Base-by-base conservation (phyloP, 352 stramenopile species). In the Pythium vanterpoolii region DNA sequence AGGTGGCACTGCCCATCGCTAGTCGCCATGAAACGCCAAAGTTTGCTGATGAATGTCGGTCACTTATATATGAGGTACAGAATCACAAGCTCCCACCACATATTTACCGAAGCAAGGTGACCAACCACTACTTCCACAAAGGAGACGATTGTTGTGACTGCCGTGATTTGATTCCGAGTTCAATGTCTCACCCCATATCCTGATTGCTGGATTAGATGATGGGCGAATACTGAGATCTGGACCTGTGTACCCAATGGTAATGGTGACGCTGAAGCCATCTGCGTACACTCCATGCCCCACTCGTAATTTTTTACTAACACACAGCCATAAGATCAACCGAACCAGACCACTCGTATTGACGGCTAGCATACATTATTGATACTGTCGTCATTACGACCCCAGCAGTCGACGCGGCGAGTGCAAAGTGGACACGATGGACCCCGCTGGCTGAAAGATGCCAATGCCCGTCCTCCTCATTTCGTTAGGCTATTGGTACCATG, bases 161-260 rank as follows among this genome's bases (percentile, higher is more conserved):
- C 31, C 31, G 31, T 36, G 31, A 13, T 13, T 36, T 36, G 11
- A 13, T 6, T 36, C 31, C 6, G 11, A 6, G 6, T 11, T 6
- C 6, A 36, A 36, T 36, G 31, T 36, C 6, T 36, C 31, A 36
- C 31, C 31, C 31, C 11, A 36, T n/a, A 36, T 36, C 6, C 5
- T 3, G 11, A 42, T 19, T 11, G 19, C 6, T 11, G 34, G 1
- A 8, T 2, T 13, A 42, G 34, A 36, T 42, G 34, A 4, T 18
- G 19, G 11, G 34, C 34, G 7, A 40, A 40, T 1, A 42, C n/a
- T 55, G 48, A 55, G 10, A 55, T 55, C n/a, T 55, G 48, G 13
- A 13, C 21, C 31, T 14, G 6, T 55, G 48, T 21, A 55, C 48
- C 48, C 48, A 55, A 19, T 43, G n/a, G 48, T 55, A 44, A 55